Percentiles rank a stretch among this genome's conserved stretches.
Evolutionary conservation across 345 rosid species (phyloP).

Genomic region (Euphorbia pulcherrima): DNA sequence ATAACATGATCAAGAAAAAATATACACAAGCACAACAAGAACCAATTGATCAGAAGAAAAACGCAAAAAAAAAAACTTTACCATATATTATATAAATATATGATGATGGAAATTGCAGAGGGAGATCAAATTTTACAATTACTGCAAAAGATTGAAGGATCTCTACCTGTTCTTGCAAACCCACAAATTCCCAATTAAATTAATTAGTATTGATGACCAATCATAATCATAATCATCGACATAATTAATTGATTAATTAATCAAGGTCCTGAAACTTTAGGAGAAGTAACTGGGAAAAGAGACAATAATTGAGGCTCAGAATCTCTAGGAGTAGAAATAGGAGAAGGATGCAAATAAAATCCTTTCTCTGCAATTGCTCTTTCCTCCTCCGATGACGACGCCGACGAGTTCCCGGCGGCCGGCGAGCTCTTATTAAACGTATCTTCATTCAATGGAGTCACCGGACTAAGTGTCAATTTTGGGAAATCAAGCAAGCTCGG

Average conservation of each 20-base stretch:
- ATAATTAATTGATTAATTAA: neutral
- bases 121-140: conserved; percentile 47
- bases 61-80: conserved; percentile 22
- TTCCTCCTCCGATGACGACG: conserved; percentile 23
- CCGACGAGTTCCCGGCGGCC: conserved; percentile 40
- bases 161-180: conserved; percentile 22
- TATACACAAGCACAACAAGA: neutral
- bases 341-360: conserved; percentile 42
- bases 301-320: conserved; percentile 34
- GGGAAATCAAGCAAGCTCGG: conserved; percentile 95
- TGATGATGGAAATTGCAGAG: neutral
- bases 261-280: conserved; percentile 23
- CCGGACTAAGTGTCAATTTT: conserved; percentile 73
- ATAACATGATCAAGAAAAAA: neutral
- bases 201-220: neutral
- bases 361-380: conserved; percentile 36
- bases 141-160: conserved; percentile 24
- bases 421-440: conserved; percentile 63
- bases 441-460: conserved; percentile 77
- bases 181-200: conserved; percentile 19
- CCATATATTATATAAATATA: conserved; percentile 16
- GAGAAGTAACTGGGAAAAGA: conserved; percentile 41
- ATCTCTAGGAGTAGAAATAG: conserved; percentile 31
- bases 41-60: neutral
- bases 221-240: neutral